Base-by-base conservation (phyloP, 345 rosid species). In the Aurinia saxatilis region DNA sequence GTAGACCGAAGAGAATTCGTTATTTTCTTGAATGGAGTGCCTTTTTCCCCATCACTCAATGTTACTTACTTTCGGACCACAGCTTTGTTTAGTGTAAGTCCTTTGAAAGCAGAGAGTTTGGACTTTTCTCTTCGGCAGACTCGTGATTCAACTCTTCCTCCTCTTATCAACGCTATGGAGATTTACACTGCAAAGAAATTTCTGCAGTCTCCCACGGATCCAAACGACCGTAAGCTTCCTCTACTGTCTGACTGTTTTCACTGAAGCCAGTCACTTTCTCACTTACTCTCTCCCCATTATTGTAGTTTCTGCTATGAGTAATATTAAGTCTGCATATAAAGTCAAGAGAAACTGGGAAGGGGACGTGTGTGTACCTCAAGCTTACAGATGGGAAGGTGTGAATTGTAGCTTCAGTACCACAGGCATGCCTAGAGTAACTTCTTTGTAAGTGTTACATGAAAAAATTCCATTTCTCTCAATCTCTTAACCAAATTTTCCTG, bases 321-420 rank as follows among this genome's bases (percentile, higher is more conserved):
- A 14, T 40, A 62, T 81, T 42, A 79, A 79, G 63, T 78, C 77
- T 12, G 17, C 14, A 1, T 81, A 81, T 66, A 49, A 64, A 33
- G 30, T 84, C 58, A 70, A 54, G 25, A 67, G 49, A 61, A 69
- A 75, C 68, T 83, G 84, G 89, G 70, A 81, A 62, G 86, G 86
- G 63, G 89, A 81, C 38, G 68, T 68, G 30, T 75, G 79, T 48
- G 30, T 46, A 14, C 82, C 80, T 46, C 42, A 57, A 17, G 54
- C 4, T 29, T 72, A 68, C 57, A 25, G 31, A 38, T 79, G 86
- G 86, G 72, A 81, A 12, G 82, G 90, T 38, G 49, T 81, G 23
- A 65, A 68, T 46, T 84, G 86, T 73, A 74, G 69, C 73, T 70
- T 16, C 34, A 27, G 6, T 41, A 77, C 41, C 14, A 51, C 51